Conservation (phyloP, 140 eudicot genomes). For the Artemisia princeps region DNA sequence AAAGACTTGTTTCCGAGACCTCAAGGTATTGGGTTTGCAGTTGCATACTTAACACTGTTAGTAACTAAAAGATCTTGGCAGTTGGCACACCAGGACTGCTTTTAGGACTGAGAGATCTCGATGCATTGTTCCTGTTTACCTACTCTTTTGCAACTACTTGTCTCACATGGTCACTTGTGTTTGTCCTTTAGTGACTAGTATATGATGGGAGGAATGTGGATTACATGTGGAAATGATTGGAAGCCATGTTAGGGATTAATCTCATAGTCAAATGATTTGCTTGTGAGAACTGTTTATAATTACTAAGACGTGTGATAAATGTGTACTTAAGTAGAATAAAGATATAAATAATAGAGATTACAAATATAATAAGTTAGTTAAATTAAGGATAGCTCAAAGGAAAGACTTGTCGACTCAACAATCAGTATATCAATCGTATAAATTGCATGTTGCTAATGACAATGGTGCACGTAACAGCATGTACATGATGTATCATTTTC, state of each 20-base stretch:
- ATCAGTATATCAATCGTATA: background rate
- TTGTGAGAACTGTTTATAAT: background rate
- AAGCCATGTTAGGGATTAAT: conserved; percentile 13
- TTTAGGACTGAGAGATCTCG: background rate
- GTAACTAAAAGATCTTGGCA: background rate
- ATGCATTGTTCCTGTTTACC: conserved; percentile 1
- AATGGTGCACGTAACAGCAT: background rate
- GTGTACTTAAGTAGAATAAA: background rate
- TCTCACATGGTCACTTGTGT: conserved; percentile 4
- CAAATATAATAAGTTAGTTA: background rate
- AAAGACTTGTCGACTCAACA: background rate
- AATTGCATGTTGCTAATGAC: background rate
- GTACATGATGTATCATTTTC: no score
- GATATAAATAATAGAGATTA: background rate
- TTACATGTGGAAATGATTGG: conserved; percentile 17
- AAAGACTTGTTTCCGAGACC: no score
- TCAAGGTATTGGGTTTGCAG: background rate
- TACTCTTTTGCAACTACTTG: conserved; percentile 3
- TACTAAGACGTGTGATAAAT: background rate
- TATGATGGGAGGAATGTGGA: conserved; percentile 10
- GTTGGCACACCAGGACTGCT: no score
- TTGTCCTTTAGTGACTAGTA: background rate
- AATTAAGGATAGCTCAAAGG: background rate
- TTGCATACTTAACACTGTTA: background rate
- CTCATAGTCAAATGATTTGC: background rate